These are phyloP conservation scores for Penicillium hordei DNA, from an alignment of 2,329 filamentous ascomycete genomes.

Conservation along the genomic window DNA sequence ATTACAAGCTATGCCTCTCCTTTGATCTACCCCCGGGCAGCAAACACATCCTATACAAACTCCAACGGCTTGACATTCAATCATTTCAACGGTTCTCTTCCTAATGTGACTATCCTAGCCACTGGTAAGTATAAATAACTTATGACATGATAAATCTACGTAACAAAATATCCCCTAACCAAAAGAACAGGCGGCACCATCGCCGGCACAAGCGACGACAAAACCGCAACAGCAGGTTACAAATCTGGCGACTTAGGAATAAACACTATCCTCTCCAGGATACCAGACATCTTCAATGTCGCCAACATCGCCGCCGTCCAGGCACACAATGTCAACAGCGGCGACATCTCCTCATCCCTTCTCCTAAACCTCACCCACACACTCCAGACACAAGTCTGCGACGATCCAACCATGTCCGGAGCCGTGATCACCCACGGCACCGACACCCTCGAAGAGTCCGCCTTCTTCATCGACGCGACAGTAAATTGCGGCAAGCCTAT, in stretches of 20 bases:
- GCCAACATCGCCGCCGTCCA: conserved; percentile 32
- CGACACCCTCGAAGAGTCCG: conserved; percentile 64
- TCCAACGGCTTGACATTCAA: conserved; percentile 29
- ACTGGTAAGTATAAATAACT: conserved; percentile 15
- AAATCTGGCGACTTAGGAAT: conserved; percentile 26
- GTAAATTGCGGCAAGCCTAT: conserved; percentile 60
- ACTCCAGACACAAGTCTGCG: conserved; percentile 12
- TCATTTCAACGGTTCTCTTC: conserved; percentile 27
- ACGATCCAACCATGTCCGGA: conserved; percentile 11
- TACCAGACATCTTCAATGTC: conserved; percentile 28
- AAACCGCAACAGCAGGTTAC: conserved; percentile 30
- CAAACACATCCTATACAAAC: conserved; percentile 26
- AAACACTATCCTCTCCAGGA: conserved; percentile 25
- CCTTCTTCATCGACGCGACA: conserved; percentile 62
- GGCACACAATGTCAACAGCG: conserved; percentile 30
- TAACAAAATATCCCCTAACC: neutral
- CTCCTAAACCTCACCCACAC: conserved; percentile 25
- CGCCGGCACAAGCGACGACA: conserved; percentile 26
- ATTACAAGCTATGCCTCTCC: conserved; percentile 24
- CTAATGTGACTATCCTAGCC: conserved; percentile 29
- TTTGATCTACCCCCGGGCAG: conserved; percentile 19
- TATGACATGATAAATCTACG: neutral
- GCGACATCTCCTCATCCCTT: conserved; percentile 25
- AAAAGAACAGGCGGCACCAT: conserved; percentile 25
- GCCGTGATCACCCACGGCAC: conserved; percentile 60